A percentile compares a stretch with the other conserved stretches of the same genome.
These are phyloP conservation scores for Blastocystis sp. DNA, from an alignment of 352 stramenopile species.

Conservation along the genomic window DNA sequence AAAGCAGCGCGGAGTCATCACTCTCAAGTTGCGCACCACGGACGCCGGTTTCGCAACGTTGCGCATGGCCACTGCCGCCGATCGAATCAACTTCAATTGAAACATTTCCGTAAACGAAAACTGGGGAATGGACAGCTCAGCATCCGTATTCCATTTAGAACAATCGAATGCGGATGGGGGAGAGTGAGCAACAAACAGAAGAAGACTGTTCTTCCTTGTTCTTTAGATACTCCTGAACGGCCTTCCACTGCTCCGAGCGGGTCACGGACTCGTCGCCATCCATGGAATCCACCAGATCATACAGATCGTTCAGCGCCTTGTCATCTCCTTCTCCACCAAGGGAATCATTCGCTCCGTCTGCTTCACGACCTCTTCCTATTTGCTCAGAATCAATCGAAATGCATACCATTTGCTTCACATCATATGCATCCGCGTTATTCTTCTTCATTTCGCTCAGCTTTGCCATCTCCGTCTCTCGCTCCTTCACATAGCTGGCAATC, in stretches of 20 bases:
- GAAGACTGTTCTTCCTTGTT: neutral
- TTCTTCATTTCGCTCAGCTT: constrained; percentile 20
- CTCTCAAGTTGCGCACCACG: neutral
- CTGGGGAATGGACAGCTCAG: no score
- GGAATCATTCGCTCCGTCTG: constrained; percentile 27
- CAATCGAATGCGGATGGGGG: no score
- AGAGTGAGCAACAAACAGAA: neutral
- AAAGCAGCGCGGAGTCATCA: neutral
- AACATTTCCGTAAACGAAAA: neutral
- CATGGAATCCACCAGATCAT: constrained; percentile 36
- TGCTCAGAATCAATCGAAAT: neutral
- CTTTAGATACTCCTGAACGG: neutral
- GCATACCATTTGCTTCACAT: constrained; percentile 42
- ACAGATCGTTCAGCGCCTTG: neutral
- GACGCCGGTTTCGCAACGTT: neutral
- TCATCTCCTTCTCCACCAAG: neutral
- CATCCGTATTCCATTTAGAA: no score
- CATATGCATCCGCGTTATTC: constrained; percentile 15
- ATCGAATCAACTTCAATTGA: neutral
- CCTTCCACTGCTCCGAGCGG: neutral
- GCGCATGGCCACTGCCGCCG: neutral
- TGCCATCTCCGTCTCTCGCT: neutral
- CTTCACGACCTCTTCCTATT: constrained; percentile 5
- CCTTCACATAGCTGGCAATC: constrained; percentile 6
- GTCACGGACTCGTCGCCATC: neutral